Percentiles rank a stretch among this genome's conserved stretches.
These are phyloP conservation scores for Epichloe glyceriae DNA, from an alignment of 2,329 filamentous ascomycete species.

Conservation along the genomic window DNA sequence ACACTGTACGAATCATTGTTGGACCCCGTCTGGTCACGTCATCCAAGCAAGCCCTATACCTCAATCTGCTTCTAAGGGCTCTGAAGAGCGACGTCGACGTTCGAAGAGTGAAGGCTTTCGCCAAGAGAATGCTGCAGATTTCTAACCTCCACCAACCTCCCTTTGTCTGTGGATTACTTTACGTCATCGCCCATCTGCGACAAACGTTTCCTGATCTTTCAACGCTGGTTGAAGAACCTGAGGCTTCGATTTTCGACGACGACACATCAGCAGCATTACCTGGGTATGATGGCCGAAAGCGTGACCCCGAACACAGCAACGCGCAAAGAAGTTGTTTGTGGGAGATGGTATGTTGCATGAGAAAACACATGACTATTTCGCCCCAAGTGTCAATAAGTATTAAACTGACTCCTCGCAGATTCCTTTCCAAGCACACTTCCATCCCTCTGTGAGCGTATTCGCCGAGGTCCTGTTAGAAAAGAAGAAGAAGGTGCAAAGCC, in stretches of 20 bases:
- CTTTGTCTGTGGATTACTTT: constrained; percentile 87
- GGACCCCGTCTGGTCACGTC: constrained; percentile 80
- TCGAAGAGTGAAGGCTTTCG: constrained; percentile 87
- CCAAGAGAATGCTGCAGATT: constrained; percentile 83
- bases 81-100: constrained; percentile 84
- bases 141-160: constrained; percentile 80
- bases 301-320: constrained; percentile 82
- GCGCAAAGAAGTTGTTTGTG: constrained; percentile 89
- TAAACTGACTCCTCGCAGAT: constrained; percentile 13
- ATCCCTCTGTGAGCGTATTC: constrained; percentile 82
- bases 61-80: constrained; percentile 81
- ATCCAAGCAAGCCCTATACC: constrained; percentile 89
- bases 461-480: constrained; percentile 58
- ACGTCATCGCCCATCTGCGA: constrained; percentile 72
- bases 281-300: constrained; percentile 75
- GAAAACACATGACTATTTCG: neutral
- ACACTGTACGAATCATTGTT: constrained; percentile 91
- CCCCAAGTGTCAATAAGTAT: neutral
- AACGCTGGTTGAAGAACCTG: constrained; percentile 66
- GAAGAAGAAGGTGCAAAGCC: constrained; percentile 66
- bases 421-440: constrained; percentile 54
- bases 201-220: constrained; percentile 67
- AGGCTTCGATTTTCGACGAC: constrained; percentile 53
- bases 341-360: constrained; percentile 56
- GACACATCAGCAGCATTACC: constrained; percentile 37